These are phyloP conservation scores for Candida verbasci DNA, from an alignment of 805 yeast species.

Conservation along the genomic window DNA sequence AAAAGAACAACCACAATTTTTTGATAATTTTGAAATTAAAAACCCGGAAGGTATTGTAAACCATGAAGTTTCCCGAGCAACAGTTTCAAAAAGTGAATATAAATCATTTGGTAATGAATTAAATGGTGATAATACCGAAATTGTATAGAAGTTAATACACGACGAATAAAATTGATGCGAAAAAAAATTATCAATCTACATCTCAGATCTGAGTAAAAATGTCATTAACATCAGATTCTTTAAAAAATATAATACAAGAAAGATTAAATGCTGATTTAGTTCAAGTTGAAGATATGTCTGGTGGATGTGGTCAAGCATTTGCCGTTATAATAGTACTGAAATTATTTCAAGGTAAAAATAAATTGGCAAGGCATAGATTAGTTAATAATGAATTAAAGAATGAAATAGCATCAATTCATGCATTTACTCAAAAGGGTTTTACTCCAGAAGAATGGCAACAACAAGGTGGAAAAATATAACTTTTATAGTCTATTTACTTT, in stretches of 20 bases:
- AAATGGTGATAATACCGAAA: conserved; percentile 28
- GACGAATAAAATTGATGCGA: not conserved
- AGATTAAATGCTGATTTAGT: conserved; percentile 60
- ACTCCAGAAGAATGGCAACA: conserved; percentile 81
- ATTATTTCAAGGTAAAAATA: conserved; percentile 74
- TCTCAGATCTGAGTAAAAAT: no score
- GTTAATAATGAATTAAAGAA: conserved; percentile 77
- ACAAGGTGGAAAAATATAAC: conserved; percentile 29
- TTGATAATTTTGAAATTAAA: conserved; percentile 15
- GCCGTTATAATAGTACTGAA: conserved; percentile 82
- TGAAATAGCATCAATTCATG: conserved; percentile 87
- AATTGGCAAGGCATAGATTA: conserved; percentile 77
- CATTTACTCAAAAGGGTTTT: conserved; percentile 88
- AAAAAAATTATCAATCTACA: not conserved
- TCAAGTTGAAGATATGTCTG: conserved; percentile 73
- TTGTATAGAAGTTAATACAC: not conserved
- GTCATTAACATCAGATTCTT: conserved; percentile 30
- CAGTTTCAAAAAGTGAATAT: conserved; percentile 28
- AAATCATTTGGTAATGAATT: conserved; percentile 20
- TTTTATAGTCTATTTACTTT: conserved; percentile 7
- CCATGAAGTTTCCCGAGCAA: conserved; percentile 25
- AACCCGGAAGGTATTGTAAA: conserved; percentile 15
- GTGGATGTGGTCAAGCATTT: conserved; percentile 98
- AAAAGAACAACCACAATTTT: conserved; percentile 29
- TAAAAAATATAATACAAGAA: conserved; percentile 48